Conservation (phyloP, 169 alveolate genomes). For the Ichthyophthirius multifiliis region DNA sequence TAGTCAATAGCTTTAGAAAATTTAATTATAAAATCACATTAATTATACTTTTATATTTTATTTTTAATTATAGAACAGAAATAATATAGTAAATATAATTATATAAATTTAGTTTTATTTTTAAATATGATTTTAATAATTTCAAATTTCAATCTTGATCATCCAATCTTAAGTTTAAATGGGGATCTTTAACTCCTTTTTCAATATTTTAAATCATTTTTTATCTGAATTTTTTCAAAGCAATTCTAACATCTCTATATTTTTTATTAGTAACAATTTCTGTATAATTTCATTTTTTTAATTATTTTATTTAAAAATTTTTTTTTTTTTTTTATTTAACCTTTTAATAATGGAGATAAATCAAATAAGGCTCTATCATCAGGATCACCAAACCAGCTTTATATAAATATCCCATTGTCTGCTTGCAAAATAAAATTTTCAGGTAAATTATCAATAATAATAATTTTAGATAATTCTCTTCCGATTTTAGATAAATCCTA, state of each 20-base stretch:
- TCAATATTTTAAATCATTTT: conserved; percentile 28
- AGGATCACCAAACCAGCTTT: conserved; percentile 86
- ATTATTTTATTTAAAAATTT: too few relatives aligned
- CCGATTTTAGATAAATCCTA: conserved; percentile 83
- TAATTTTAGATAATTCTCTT: conserved; percentile 73
- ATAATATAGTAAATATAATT: too few relatives aligned
- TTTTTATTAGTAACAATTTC: conserved; percentile 20
- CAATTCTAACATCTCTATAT: conserved; percentile 54
- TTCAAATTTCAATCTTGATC: too few relatives aligned
- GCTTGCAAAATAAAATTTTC: conserved; percentile 83
- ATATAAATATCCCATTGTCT: conserved; percentile 83
- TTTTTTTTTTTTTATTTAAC: not conserved
- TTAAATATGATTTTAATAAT: too few relatives aligned
- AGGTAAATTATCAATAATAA: conserved; percentile 87
- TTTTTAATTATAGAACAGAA: too few relatives aligned
- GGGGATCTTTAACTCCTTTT: conserved; percentile 26
- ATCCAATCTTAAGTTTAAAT: conserved; percentile 6
- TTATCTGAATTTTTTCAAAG: conserved; percentile 55
- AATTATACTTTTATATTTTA: too few relatives aligned
- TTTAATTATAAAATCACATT: too few relatives aligned
- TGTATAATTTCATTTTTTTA: conserved; percentile 17
- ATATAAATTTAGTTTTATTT: too few relatives aligned
- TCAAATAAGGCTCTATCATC: conserved; percentile 68
- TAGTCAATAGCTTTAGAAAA: too few relatives aligned
- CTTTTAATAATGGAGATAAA: conserved; percentile 63